Evolutionary conservation across 192 early-diverging fungal species (phyloP).

Genomic region (Entomortierella parvispora): DNA sequence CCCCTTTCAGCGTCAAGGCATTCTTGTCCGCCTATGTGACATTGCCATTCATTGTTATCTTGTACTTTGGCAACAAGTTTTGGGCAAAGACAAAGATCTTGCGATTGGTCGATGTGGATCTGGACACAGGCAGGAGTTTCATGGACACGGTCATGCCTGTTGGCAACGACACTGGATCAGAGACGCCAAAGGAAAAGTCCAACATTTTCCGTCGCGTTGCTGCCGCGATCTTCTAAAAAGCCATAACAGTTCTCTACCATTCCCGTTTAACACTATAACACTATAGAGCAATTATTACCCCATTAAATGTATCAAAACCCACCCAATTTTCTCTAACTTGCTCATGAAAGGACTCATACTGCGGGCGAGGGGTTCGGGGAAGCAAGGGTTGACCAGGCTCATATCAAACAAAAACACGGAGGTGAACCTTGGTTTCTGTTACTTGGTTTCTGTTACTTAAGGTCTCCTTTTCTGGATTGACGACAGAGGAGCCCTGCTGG

Average conservation of each 20-base stretch:
- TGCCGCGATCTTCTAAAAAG: slow-evolving; percentile 17
- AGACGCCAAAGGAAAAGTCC: slow-evolving; percentile 23
- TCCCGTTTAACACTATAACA: too few relatives aligned
- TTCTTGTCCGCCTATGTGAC: slow-evolving; percentile 72
- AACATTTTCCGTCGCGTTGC: slow-evolving; percentile 18
- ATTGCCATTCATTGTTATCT: slow-evolving; percentile 64
- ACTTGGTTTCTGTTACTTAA: too few relatives aligned
- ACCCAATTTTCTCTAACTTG: too few relatives aligned
- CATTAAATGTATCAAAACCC: too few relatives aligned
- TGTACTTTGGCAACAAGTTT: slow-evolving; percentile 72
- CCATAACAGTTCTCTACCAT: neutral
- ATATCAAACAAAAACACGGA: too few relatives aligned
- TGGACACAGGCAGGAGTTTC: slow-evolving; percentile 49
- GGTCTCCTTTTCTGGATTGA: neutral
- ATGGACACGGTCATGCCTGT: slow-evolving; percentile 25
- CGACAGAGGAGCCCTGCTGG: neutral
- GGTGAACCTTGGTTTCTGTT: too few relatives aligned
- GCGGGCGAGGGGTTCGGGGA: too few relatives aligned
- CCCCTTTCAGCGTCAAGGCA: slow-evolving; percentile 54
- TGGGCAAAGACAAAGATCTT: slow-evolving; percentile 66
- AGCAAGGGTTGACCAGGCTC: too few relatives aligned
- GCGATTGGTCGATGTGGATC: slow-evolving; percentile 65
- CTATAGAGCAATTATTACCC: too few relatives aligned
- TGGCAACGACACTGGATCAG: slow-evolving; percentile 29
- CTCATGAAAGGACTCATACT: too few relatives aligned